A percentile compares a stretch with the other conserved stretches of the same genome.
Conservation (phyloP, 2,329 filamentous ascomycete species). For the Xylaria sp. region DNA sequence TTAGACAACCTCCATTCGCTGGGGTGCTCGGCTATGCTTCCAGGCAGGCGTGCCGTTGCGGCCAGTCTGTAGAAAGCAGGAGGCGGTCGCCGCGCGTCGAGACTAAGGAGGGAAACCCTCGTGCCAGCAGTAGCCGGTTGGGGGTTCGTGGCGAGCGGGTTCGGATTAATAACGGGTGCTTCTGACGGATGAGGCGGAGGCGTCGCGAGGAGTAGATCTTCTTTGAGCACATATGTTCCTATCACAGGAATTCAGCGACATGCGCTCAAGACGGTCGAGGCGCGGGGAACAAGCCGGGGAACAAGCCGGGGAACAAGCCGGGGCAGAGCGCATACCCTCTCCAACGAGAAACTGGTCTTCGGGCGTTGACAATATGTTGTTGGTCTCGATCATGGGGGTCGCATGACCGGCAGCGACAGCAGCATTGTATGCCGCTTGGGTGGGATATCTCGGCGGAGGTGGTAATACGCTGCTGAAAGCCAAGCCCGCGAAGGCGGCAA, state of each 20-base stretch:
- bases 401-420: constrained; percentile 70
- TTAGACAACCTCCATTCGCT: constrained; percentile 65
- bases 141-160: constrained; percentile 85
- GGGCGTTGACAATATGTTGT: constrained; percentile 83
- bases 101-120: constrained; percentile 76
- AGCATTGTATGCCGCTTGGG: constrained; percentile 73
- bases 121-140: constrained; percentile 85
- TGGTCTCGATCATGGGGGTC: constrained; percentile 86
- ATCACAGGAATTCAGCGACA: constrained; percentile 28
- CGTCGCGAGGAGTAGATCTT: constrained; percentile 90
- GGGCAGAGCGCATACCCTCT: constrained; percentile 66
- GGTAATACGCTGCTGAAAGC: constrained; percentile 71
- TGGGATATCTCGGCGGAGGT: constrained; percentile 83
- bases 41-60: constrained; percentile 56
- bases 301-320: neutral
- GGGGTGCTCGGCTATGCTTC: constrained; percentile 66
- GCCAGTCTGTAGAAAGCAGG: constrained; percentile 61
- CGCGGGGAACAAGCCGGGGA: neutral
- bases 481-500: constrained; percentile 15
- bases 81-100: constrained; percentile 65
- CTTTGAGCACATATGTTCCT: constrained; percentile 90
- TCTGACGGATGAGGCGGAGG: constrained; percentile 96
- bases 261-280: neutral
- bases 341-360: constrained; percentile 92
- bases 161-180: constrained; percentile 82